phyloP scores from a whole-genome alignment of 2,329 filamentous ascomycete genomes.

The Aspergillus fumigatiaffinis region DNA sequence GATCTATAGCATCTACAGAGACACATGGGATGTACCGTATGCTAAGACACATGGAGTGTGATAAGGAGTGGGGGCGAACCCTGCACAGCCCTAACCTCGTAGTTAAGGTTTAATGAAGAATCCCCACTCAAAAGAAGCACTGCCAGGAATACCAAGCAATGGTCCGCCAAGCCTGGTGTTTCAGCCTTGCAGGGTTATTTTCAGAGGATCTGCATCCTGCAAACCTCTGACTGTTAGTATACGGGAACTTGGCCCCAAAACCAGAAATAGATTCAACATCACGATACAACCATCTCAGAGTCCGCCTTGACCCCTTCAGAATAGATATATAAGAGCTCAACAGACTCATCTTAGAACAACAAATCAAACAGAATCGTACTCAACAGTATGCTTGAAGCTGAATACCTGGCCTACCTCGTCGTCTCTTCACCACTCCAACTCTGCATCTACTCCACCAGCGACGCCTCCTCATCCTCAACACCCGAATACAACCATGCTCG shows the following conservation, averaged over 20 bases:
- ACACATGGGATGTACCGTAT: not conserved
- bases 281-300: not conserved
- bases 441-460: constrained; percentile 13
- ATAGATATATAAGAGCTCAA: constrained; percentile 2
- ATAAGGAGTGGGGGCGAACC: not conserved
- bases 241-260: constrained; percentile 2
- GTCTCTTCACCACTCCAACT: constrained; percentile 14
- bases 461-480: constrained; percentile 4
- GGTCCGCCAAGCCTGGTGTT: not conserved
- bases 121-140: not conserved
- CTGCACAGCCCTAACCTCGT: not conserved
- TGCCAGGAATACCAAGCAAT: constrained; percentile 4
- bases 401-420: constrained; percentile 9
- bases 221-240: not conserved
- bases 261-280: constrained; percentile 4
- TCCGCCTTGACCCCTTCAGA: constrained; percentile 1
- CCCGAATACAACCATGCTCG: constrained; percentile 7
- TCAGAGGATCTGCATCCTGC: constrained; percentile 1
- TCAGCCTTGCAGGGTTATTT: constrained; percentile 2
- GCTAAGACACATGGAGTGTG: not conserved
- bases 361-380: constrained; percentile 1
- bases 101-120: not conserved
- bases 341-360: not conserved
- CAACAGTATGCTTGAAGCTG: constrained; percentile 13
- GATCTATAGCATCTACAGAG: not conserved